These are phyloP conservation scores for Aspergillus spinulosporus DNA, from an alignment of 2,329 filamentous ascomycete genomes.

Conservation along the genomic window DNA sequence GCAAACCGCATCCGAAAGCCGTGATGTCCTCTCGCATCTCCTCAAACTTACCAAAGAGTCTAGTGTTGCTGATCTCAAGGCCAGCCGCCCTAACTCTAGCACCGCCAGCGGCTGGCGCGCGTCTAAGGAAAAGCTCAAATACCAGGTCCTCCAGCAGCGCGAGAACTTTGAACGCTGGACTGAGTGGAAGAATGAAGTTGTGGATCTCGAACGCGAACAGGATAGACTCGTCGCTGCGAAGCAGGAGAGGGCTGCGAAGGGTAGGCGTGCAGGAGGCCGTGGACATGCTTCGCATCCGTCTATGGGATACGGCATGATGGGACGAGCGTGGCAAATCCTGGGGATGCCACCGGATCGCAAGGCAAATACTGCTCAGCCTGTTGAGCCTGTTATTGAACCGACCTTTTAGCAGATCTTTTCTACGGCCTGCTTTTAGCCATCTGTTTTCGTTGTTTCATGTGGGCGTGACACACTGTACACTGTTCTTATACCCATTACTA, in stretches of 20 bases:
- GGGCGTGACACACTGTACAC: background rate
- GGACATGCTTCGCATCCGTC: conserved; percentile 29
- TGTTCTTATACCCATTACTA: conserved; percentile 4
- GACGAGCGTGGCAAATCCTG: conserved; percentile 43
- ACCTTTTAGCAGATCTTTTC: conserved; percentile 6
- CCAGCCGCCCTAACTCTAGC: conserved; percentile 26
- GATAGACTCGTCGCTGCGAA: conserved; percentile 38
- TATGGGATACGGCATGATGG: conserved; percentile 43
- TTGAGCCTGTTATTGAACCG: conserved; percentile 19
- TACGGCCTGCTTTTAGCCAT: background rate
- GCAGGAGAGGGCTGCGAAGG: conserved; percentile 32
- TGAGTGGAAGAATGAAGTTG: conserved; percentile 46
- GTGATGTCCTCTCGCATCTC: conserved; percentile 45
- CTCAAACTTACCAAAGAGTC: conserved; percentile 47
- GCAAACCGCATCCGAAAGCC: conserved; percentile 42
- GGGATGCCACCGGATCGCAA: conserved; percentile 41
- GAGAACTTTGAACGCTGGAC: conserved; percentile 50
- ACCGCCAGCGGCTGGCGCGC: conserved; percentile 42
- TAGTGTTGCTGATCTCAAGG: conserved; percentile 41
- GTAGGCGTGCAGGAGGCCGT: conserved; percentile 23
- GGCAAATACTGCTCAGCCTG: conserved; percentile 15
- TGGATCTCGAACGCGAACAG: conserved; percentile 38
- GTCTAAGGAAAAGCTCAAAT: conserved; percentile 44
- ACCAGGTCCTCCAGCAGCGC: conserved; percentile 46
- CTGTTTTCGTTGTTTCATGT: background rate